Evolutionary conservation across 2,329 filamentous ascomycete species (phyloP), one percentile per base, ranked within the genome.

Genomic region (Pyricularia sp.): DNA sequence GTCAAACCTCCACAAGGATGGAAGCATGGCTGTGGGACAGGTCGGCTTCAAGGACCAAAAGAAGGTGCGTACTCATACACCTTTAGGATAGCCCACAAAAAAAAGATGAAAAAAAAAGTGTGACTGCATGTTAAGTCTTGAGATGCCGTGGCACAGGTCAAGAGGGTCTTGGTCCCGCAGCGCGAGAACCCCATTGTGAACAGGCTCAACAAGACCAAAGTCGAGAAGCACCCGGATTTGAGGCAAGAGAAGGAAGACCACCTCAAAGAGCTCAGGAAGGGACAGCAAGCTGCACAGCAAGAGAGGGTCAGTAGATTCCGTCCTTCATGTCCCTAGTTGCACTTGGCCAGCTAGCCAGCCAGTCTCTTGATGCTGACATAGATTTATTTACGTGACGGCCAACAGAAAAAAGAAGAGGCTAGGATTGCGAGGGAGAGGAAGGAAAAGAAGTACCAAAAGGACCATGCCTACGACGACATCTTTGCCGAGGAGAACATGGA

Each of bases 401-500:
- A n/a, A n/a, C 63, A 92, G 91, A 90, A 87, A 79, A 93, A 93
- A 77, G 90, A 94, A 77, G 92, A 95, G 74, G 88, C 87, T 0
- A 82, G 83, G 55, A 77, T 93, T 65, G 86, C 89, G 66, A 90
- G 93, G 78, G 92, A 97, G 81, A 86, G 92, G 72, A 91, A 92
- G 79, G 90, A 96, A 79, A 87, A 94, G 80, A 96, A 96, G 79
- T 97, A 89, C 85, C 92, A 97, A 79, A 95, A 95, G 80, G 93
- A 97, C n/a, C 94, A 99, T 80, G 94, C 94, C 1, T 99, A 99
- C 78, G 95, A 98, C 77, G 93, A 97, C 65, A 80, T 97, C 68
- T 93, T 97, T 78, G 88, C 86, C 4, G 93, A 96, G 68, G 92
- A 97, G 69, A 90, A 91, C 74, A 85, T 97, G 81, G 88, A 88